Percentiles rank a stretch among this genome's conserved stretches.
These are phyloP conservation scores for Macadamia integrifolia DNA, from an alignment of 164 flowering plant genomes.

Conservation along the genomic window DNA sequence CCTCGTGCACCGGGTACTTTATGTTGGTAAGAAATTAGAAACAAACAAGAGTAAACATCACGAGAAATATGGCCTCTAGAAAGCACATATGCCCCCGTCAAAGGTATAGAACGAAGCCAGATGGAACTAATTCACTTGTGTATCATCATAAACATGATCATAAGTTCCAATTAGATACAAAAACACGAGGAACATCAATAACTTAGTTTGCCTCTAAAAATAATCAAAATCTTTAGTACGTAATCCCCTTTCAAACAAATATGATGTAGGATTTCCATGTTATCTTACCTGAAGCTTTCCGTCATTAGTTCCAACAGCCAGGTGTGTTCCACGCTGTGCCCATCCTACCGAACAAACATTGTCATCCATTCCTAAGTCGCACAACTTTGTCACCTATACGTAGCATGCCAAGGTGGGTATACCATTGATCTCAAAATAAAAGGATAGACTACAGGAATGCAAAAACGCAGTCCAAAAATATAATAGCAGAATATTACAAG, in stretches of 20 bases:
- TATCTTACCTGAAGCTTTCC: slow-evolving; percentile 80
- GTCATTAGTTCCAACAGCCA: slow-evolving; percentile 82
- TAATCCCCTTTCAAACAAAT: neutral
- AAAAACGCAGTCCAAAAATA: neutral
- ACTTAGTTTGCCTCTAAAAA: too few relatives aligned
- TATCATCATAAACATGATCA: too few relatives aligned
- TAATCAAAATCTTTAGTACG: too few relatives aligned
- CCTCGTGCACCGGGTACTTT: too few relatives aligned
- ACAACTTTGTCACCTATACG: slow-evolving; percentile 79
- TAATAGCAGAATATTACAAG: neutral
- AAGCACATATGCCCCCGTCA: too few relatives aligned
- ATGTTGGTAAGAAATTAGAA: too few relatives aligned
- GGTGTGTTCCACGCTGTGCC: slow-evolving; percentile 83
- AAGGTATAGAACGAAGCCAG: too few relatives aligned
- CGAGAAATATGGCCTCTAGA: too few relatives aligned
- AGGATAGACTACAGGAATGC: neutral
- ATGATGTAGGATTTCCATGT: neutral
- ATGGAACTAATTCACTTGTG: too few relatives aligned
- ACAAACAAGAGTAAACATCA: too few relatives aligned
- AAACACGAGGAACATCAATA: too few relatives aligned
- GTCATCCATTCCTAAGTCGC: slow-evolving; percentile 86
- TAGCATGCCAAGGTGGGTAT: neutral
- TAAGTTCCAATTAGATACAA: too few relatives aligned
- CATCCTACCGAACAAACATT: slow-evolving; percentile 93
- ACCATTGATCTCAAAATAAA: neutral